These are phyloP conservation scores for Clitoria ternatea DNA, from an alignment of 306 rosid species.

Conservation along the genomic window DNA sequence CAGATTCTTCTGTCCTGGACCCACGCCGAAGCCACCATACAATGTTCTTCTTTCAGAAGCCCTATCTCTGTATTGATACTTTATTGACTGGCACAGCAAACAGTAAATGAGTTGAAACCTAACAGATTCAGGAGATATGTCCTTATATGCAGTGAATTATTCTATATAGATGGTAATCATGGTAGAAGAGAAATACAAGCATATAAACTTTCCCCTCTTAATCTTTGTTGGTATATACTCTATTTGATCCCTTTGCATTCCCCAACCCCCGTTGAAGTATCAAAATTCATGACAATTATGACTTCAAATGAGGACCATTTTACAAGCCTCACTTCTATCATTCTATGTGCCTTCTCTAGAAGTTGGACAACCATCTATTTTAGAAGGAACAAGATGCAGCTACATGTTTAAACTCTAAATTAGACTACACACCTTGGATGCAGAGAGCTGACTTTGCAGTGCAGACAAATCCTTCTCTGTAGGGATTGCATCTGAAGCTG, in stretches of 20 bases:
- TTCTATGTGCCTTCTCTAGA: neutral
- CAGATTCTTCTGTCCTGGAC: slow-evolving; percentile 78
- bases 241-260: neutral
- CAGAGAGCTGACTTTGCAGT: slow-evolving; percentile 29
- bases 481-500: slow-evolving; percentile 29
- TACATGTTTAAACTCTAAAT: neutral
- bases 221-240: neutral
- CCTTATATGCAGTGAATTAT: neutral
- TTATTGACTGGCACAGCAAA: slow-evolving; percentile 43
- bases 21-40: slow-evolving; percentile 78
- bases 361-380: slow-evolving; percentile 4
- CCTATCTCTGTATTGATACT: slow-evolving; percentile 61
- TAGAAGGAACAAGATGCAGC: neutral
- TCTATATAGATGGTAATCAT: neutral
- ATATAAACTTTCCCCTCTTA: neutral
- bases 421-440: slow-evolving; percentile 43
- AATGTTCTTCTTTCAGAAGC: slow-evolving; percentile 85
- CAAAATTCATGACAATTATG: neutral
- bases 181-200: neutral
- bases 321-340: neutral
- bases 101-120: neutral
- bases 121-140: slow-evolving; percentile 7
- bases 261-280: neutral
- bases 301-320: neutral
- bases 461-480: slow-evolving; percentile 26